A percentile compares a stretch with the other conserved stretches of the same genome.
phyloP scores from a whole-genome alignment of 179 eudicot species.

The Nepenthes alata region DNA sequence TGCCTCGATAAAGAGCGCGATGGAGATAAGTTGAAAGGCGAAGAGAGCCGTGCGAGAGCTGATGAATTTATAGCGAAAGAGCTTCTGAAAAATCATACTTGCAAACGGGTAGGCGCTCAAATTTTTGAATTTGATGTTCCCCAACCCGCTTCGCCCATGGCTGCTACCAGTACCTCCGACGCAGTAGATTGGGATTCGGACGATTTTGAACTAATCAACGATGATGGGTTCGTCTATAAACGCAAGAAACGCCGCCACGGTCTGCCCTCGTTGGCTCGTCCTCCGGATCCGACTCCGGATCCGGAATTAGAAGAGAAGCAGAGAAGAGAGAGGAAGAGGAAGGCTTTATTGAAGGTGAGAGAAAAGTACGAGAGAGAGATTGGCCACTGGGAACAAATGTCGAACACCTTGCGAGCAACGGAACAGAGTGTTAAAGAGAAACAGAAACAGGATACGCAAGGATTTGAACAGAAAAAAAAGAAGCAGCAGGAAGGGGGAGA shows the following conservation, averaged over 20 bases:
- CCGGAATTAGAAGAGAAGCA: conserved; percentile 12
- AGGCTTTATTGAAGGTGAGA: conserved; percentile 23
- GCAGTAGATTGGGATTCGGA: conserved; percentile 14
- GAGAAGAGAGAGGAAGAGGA: conserved; percentile 9
- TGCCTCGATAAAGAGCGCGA: too few species aligned
- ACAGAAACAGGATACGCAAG: not conserved
- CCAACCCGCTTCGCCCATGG: conserved; percentile 4
- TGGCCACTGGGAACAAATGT: conserved; percentile 49
- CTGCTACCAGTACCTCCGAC: conserved; percentile 1
- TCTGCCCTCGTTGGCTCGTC: conserved; percentile 14
- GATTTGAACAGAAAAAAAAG: not conserved
- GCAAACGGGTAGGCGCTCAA: too few species aligned
- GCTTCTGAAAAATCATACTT: too few species aligned
- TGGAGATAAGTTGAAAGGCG: not conserved
- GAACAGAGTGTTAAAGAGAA: conserved; percentile 17
- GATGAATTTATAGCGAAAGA: too few species aligned
- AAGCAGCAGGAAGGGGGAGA: not conserved
- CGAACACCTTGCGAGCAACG: conserved; percentile 38
- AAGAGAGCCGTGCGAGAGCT: not conserved
- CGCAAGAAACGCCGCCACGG: conserved; percentile 47
- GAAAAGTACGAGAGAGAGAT: conserved; percentile 44
- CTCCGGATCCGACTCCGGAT: conserved; percentile 38
- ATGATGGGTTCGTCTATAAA: conserved; percentile 60
- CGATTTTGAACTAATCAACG: conserved; percentile 56
- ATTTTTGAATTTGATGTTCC: too few species aligned